Evolutionary conservation across 257 asterid genomes (phyloP).

Genomic region (Nicotiana benthamiana): DNA sequence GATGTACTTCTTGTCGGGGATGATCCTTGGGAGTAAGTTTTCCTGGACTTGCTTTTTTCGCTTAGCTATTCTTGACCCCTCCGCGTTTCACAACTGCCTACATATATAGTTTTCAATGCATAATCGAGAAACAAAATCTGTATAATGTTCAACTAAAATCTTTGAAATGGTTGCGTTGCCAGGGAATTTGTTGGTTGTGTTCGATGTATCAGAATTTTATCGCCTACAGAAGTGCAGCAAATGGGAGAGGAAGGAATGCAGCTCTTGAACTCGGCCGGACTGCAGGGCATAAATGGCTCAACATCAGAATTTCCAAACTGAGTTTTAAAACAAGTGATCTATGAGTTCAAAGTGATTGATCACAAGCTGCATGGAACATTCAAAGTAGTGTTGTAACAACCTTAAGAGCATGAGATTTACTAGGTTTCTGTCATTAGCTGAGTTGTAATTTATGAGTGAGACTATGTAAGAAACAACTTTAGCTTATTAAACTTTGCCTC

Average conservation of each 20-base stretch:
- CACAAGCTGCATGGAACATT: constrained; percentile 1
- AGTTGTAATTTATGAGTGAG: constrained; percentile 5
- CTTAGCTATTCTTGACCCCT: too few relatives aligned
- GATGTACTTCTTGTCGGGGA: constrained; percentile 89
- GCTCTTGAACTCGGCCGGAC: constrained; percentile 59
- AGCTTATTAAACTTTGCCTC: not conserved
- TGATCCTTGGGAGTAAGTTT: constrained; percentile 96
- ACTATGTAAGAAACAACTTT: not conserved
- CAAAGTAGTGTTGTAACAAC: not conserved
- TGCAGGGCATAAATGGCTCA: constrained; percentile 33
- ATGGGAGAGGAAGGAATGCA: constrained; percentile 99
- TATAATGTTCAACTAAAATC: not conserved
- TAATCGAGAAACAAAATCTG: not conserved
- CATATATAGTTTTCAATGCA: not conserved
- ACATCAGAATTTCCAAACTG: constrained; percentile 24
- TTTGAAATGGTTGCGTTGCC: not conserved
- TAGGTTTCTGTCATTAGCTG: not conserved
- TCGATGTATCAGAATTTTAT: constrained; percentile 79
- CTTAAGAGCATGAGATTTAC: not conserved
- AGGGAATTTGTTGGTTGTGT: constrained; percentile 96
- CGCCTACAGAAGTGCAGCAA: constrained; percentile 93
- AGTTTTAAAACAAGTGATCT: constrained; percentile 26
- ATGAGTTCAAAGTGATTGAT: constrained; percentile 3
- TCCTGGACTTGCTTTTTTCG: not conserved
- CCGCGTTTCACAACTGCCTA: not conserved